Base-by-base conservation (phyloP, 2,329 filamentous ascomycete species). In the Penicillium oxalicum region DNA sequence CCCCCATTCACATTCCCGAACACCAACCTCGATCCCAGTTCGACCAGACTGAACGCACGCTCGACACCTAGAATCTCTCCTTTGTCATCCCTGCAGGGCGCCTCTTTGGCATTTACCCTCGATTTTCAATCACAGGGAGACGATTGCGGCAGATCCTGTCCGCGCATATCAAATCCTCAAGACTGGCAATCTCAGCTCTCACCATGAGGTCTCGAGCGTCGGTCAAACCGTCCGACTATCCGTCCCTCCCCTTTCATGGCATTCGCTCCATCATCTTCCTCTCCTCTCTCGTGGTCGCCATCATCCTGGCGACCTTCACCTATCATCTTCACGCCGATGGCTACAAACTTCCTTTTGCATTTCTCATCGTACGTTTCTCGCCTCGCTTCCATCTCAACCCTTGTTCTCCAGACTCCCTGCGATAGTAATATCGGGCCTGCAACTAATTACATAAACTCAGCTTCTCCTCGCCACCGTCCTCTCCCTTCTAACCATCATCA, bases 311-410 rank as follows among this genome's bases (percentile, higher is more conserved):
- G 49, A 78, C 76, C 54, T 83, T 83, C 64, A 73, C 78, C 53
- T 75, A 70, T 54, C 75, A 80, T 54, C 70, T 83, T 24, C 70
- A 70, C 18, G 67, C 70, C 39, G 76, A 77, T 52, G 64, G 74
- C 42, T 79, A 74, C 64, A 71, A 70, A 40, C 67, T 79, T 3
- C 80, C 80, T 0, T 82, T 78, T 75, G 79, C 79, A 2, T 83
- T 83, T 59, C 70, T 82, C 13, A 65, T 82, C 51, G 79, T 82
- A 71, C 53, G 73, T 57, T 34, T 47, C 18, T 9, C 24, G 9
- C 9, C 9, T 44, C 27, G 8, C 29, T 29, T 11, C 35, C 40
- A 26, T 4, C 34, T 26, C 8, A 40, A 26, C 3, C 26, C 32
- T 25, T 4, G 6, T 37, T 13, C 9, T 12, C 7, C 5, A n/a